Base-by-base conservation (phyloP, 805 yeast species). In the Candida maltosa region DNA sequence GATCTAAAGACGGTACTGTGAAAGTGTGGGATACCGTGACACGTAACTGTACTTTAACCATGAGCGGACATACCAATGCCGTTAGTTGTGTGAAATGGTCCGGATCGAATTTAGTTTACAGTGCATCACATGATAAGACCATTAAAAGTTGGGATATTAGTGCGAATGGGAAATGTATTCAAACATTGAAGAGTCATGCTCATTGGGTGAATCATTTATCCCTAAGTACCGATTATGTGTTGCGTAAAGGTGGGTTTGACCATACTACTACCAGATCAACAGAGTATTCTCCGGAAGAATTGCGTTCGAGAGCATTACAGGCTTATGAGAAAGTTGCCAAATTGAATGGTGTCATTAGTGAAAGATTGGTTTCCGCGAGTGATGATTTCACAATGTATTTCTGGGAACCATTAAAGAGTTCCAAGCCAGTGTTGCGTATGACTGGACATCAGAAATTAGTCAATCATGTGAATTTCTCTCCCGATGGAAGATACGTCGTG, bases 81-180 rank as follows among this genome's bases (percentile, higher is more conserved):
- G 97, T 93, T 2, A 82, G 96, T 1, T 87, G 97, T 63, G 94
- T 89, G n/a, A 88, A 82, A 58, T 93, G 98, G 98, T 86, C 96
- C 39, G 98, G 98, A 2, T 66, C 78, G 30, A 87, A 88, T 35
- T 69, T 83, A 14, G 70, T 93, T 23, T 93, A 89, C 58, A 78
- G 94, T 21, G 89, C 86, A 1, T 88, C 97, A 6, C 97, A 93
- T 53, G 98, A 93, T 60, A 91, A 89, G 54, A 85, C 96, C 4
- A 83, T 93, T 45, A 83, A 81, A 58, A 86, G 85, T 1, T 93
- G 98, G 98, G 91, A 86, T 51, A 78, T 86, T 4, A 65, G 71
- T 27, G 70, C 69, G 3, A 76, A 75, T 31, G 97, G 97, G 20
- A 76, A 75, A 46, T 77, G 94, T 46, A 69, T 84, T 22, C 87